Conservation (phyloP, 163 green algal genomes). For the Prototheca wickerhamii region DNA sequence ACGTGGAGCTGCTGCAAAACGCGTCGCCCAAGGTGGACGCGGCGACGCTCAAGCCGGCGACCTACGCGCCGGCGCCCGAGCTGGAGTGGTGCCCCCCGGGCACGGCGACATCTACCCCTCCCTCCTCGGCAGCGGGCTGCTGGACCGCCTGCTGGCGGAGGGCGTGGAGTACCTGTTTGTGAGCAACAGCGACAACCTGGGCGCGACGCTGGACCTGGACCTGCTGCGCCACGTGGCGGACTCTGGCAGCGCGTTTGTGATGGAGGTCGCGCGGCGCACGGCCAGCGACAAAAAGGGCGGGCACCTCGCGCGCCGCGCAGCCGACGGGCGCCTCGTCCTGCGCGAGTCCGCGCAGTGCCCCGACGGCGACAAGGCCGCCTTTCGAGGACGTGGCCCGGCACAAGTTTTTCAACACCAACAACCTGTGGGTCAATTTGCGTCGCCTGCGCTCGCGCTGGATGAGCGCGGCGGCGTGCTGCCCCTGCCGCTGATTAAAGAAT, state of each 20-base stretch:
- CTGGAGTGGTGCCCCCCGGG: conserved; percentile 83
- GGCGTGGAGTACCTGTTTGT: conserved; percentile 53
- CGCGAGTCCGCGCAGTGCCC: conserved; percentile 81
- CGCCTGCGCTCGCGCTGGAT: conserved; percentile 51
- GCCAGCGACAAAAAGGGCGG: conserved; percentile 93
- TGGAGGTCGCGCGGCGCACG: conserved; percentile 78
- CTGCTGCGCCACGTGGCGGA: conserved; percentile 81
- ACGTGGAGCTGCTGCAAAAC: conserved; percentile 49
- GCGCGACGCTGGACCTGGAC: conserved; percentile 78
- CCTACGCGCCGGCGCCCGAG: conserved; percentile 52
- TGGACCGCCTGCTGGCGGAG: conserved; percentile 59
- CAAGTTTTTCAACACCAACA: conserved; percentile 98
- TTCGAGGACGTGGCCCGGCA: conserved; percentile 76
- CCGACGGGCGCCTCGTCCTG: conserved; percentile 70
- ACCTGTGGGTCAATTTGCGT: conserved; percentile 81
- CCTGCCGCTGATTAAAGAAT: conserved; percentile 92
- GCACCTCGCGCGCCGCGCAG: conserved; percentile 67
- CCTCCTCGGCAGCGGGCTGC: conserved; percentile 76
- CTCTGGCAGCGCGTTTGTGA: conserved; percentile 70
- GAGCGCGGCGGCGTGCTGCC: conserved; percentile 51
- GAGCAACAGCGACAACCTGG: conserved; percentile 90
- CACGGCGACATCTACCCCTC: conserved; percentile 94
- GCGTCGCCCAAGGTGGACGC: conserved; percentile 58
- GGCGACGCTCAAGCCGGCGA: conserved; percentile 53
- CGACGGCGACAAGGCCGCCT: conserved; percentile 75